A percentile compares a stretch with the other conserved stretches of the same genome.
phyloP scores from a whole-genome alignment of 441 rosid species.

The Rhodomyrtus psidioides region DNA sequence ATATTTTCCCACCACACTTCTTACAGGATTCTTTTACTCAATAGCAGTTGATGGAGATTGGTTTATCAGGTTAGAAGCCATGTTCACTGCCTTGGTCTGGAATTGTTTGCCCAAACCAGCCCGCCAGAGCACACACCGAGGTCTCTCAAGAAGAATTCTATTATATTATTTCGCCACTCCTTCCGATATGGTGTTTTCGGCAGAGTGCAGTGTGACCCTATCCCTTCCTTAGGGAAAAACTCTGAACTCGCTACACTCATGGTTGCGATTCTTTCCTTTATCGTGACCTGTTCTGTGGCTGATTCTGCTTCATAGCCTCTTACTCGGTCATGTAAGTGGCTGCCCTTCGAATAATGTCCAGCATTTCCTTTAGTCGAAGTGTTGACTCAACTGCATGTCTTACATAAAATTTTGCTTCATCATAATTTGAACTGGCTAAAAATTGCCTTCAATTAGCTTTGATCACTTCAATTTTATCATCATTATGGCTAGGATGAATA shows the following conservation, averaged over 20 bases:
- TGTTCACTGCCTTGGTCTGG: background rate
- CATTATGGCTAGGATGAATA: too few species aligned
- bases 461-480: background rate
- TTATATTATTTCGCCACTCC: background rate
- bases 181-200: background rate
- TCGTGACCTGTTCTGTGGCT: background rate
- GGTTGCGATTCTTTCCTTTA: background rate
- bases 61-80: background rate
- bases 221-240: background rate
- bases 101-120: background rate
- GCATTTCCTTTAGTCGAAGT: background rate
- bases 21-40: background rate
- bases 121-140: background rate
- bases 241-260: background rate
- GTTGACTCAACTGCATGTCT: background rate
- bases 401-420: background rate
- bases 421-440: background rate
- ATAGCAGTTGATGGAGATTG: background rate
- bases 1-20: background rate
- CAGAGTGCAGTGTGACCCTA: too few species aligned
- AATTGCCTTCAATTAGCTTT: background rate
- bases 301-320: background rate
- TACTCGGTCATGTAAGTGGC: background rate
- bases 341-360: background rate
- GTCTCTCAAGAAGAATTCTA: background rate